Percentiles rank a stretch among this genome's conserved stretches.
phyloP scores from a whole-genome alignment of 1,284 basidiomycete genomes.

The Rhodotorula glutinis region DNA sequence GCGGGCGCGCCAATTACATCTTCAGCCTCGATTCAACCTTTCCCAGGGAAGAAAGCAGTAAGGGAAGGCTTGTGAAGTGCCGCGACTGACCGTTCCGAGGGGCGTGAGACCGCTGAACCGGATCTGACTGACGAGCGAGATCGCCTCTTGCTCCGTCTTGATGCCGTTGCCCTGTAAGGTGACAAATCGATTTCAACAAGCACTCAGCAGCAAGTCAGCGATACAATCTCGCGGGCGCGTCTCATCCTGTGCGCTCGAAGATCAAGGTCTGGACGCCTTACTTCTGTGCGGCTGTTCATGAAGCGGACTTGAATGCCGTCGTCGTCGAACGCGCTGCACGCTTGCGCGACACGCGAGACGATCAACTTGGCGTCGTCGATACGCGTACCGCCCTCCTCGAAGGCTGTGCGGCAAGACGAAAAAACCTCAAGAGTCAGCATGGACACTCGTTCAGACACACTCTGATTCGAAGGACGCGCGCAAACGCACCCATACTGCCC shows the following conservation, averaged over 20 bases:
- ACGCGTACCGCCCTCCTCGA: conserved; percentile 42
- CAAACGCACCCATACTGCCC: conserved; percentile 46
- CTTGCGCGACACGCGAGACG: conserved; percentile 48
- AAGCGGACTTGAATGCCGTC: conserved; percentile 42
- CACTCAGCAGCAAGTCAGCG: too few relatives aligned
- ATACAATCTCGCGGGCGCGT: too few relatives aligned
- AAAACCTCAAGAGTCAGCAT: neutral
- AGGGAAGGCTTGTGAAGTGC: too few relatives aligned
- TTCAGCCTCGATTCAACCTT: neutral
- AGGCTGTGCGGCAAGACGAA: conserved; percentile 40
- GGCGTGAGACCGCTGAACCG: conserved; percentile 49
- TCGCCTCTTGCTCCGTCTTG: conserved; percentile 49
- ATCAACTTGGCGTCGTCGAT: conserved; percentile 47
- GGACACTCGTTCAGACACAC: too few relatives aligned
- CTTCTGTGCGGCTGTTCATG: conserved; percentile 50
- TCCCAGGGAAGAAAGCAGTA: neutral
- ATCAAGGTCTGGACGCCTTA: neutral
- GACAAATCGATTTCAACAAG: too few relatives aligned
- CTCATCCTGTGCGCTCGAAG: too few relatives aligned
- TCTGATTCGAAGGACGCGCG: neutral
- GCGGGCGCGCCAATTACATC: neutral
- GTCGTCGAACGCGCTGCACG: conserved; percentile 51
- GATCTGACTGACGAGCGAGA: conserved; percentile 50
- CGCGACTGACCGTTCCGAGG: conserved; percentile 45
- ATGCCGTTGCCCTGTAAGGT: conserved; percentile 51